Evolutionary conservation across 257 asterid species (phyloP), one percentile per base, ranked within the genome.

Genomic region (Linaria vulgaris): DNA sequence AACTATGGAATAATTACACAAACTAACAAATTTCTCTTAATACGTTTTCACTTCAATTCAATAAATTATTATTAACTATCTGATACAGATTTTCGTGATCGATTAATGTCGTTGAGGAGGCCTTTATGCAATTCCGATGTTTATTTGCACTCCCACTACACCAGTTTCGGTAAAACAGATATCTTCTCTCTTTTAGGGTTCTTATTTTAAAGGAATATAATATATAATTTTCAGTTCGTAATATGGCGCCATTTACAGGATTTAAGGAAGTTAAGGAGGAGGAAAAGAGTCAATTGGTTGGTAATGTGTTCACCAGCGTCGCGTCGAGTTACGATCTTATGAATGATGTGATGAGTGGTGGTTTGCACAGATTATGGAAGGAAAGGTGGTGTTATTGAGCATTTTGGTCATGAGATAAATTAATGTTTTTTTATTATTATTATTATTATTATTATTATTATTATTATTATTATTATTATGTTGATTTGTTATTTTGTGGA

Each of bases 321-420:
- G 95, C 96, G 23, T 84, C 98, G 27, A 88, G 56, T 76, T 88
- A 91, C 74, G 98, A 91, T 76, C 72, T 83, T 45, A 91, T 91
- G 99, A 92, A 92, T 79, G 99, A 92, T 75, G 64, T 89, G 64
- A 92, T 91, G 96, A 91, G 95, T 69, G 95, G 80, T 49, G 96
- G 98, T 39, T 71, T 89, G 59, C 97, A 92, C 65, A 86, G 97
- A 71, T 76, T 90, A 64, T 92, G 97, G 99, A 87, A 89, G 75
- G 99, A 89, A 52, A 87, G 91, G 99, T 92, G 70, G 27, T 27
- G n/a, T 56, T 54, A n/a, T n/a, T n/a, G n/a, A n/a, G n/a, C n/a
- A n/a, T n/a, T n/a, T n/a, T n/a, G n/a, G n/a, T n/a, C n/a, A n/a
- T n/a, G n/a, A n/a, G n/a, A n/a, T n/a, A n/a, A n/a, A n/a, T n/a